phyloP scores from a whole-genome alignment of 78 protist species.

The Isochrysis galbana region DNA sequence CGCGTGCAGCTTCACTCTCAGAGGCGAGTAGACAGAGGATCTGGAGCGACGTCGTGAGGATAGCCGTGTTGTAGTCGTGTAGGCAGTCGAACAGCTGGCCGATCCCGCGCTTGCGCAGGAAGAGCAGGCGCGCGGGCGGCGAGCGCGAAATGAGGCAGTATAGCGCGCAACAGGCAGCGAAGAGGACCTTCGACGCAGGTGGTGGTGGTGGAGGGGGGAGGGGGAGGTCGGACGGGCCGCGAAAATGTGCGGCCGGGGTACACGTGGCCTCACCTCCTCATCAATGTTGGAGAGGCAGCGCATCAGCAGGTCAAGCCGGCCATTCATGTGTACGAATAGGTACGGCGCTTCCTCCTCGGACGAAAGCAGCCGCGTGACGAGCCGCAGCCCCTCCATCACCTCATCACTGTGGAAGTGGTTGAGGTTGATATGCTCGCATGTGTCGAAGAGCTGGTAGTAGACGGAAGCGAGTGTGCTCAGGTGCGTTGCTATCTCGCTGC shows the following conservation, averaged over 20 bases:
- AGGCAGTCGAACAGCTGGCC: not conserved
- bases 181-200: not conserved
- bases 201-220: not conserved
- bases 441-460: not conserved
- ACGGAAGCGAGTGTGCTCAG: not conserved
- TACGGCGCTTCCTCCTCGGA: not conserved
- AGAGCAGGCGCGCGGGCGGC: constrained; percentile 13
- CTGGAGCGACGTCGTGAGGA: not conserved
- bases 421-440: not conserved
- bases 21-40: not conserved
- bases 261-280: too few species aligned
- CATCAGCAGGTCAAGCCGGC: not conserved
- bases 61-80: constrained; percentile 9
- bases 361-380: not conserved
- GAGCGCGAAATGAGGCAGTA: not conserved
- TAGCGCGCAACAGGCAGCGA: not conserved
- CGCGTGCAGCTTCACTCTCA: not conserved
- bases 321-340: constrained; percentile 16
- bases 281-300: constrained; percentile 23
- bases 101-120: constrained; percentile 21
- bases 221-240: too few species aligned
- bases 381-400: not conserved
- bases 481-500: not conserved
- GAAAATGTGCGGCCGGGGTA: too few species aligned
- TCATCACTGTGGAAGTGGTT: not conserved